phyloP scores from a whole-genome alignment of 1,284 basidiomycete genomes.

The Trichosporon sp. region DNA sequence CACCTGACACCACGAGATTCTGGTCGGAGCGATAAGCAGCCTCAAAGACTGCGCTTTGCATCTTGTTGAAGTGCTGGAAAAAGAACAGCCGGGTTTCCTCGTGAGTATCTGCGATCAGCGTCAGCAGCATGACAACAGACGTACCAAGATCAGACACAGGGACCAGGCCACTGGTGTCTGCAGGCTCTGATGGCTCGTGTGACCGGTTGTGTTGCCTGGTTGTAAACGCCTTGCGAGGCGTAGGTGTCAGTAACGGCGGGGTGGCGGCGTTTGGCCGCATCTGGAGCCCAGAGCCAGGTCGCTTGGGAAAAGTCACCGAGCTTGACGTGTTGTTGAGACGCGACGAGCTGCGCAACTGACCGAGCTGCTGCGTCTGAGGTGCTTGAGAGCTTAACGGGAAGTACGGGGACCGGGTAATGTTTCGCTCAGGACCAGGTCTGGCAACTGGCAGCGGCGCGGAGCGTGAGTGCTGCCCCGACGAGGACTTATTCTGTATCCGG shows the following conservation, averaged over 20 bases:
- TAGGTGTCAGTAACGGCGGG: not conserved
- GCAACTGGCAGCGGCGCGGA: not conserved
- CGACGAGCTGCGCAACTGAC: not conserved
- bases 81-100: constrained; percentile 26
- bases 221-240: not conserved
- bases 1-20: constrained; percentile 81
- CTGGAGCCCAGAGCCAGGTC: not conserved
- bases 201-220: not conserved
- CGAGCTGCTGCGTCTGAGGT: not conserved
- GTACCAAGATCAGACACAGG: constrained; percentile 24
- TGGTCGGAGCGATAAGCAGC: constrained; percentile 65
- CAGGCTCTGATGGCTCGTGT: not conserved
- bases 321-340: constrained; percentile 14
- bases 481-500: not conserved
- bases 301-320: constrained; percentile 24
- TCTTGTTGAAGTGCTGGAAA: constrained; percentile 32
- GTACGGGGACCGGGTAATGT: constrained; percentile 14
- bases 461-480: not conserved
- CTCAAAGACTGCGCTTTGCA: constrained; percentile 33
- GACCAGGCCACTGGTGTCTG: not conserved
- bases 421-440: not conserved
- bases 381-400: not conserved
- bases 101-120: constrained; percentile 14
- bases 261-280: not conserved
- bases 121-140: not conserved